Evolutionary conservation across 2,329 filamentous ascomycete genomes (phyloP).

Genomic region (Fusarium sp.): DNA sequence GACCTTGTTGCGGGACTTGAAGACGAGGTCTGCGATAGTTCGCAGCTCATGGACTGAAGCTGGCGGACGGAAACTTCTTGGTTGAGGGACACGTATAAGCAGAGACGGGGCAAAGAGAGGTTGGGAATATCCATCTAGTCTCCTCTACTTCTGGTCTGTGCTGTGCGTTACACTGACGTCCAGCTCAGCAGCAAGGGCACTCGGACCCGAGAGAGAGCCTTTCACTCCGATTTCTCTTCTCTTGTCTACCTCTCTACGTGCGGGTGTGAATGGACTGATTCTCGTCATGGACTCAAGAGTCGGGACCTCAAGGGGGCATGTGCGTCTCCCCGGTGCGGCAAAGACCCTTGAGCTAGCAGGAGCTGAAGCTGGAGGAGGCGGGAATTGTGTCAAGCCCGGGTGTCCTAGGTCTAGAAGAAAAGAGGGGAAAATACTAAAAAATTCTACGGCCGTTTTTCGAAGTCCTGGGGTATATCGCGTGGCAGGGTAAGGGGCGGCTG

Average conservation of each 20-base stretch:
- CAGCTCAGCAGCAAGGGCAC: conserved; percentile 16
- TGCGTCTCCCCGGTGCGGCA: conserved; percentile 4
- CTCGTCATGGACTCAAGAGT: conserved; percentile 1
- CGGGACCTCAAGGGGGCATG: conserved; percentile 21
- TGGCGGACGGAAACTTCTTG: not conserved
- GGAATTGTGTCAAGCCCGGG: conserved; percentile 11
- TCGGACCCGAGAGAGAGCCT: conserved; percentile 1
- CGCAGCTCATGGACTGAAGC: not conserved
- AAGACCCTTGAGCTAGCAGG: not conserved
- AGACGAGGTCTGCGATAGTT: conserved; percentile 4
- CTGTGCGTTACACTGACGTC: conserved; percentile 19
- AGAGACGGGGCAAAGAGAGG: conserved; percentile 15
- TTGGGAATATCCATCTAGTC: conserved; percentile 6
- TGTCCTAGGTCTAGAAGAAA: conserved; percentile 10
- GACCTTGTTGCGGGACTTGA: conserved; percentile 5
- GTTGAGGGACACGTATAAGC: conserved; percentile 11
- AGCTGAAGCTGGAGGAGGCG: conserved; percentile 5
- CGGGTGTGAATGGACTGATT: conserved; percentile 31
- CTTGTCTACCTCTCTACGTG: not conserved
- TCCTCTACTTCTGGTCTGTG: conserved; percentile 14
- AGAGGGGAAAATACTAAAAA: not conserved
- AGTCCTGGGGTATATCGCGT: conserved; percentile 3
- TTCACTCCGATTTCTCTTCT: conserved; percentile 11
- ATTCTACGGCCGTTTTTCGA: not conserved
- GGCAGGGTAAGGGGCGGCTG: not conserved